A percentile compares a stretch with the other conserved stretches of the same genome.
Evolutionary conservation across 2,329 filamentous ascomycete genomes (phyloP).

Genomic region (Penicillium glabrum): DNA sequence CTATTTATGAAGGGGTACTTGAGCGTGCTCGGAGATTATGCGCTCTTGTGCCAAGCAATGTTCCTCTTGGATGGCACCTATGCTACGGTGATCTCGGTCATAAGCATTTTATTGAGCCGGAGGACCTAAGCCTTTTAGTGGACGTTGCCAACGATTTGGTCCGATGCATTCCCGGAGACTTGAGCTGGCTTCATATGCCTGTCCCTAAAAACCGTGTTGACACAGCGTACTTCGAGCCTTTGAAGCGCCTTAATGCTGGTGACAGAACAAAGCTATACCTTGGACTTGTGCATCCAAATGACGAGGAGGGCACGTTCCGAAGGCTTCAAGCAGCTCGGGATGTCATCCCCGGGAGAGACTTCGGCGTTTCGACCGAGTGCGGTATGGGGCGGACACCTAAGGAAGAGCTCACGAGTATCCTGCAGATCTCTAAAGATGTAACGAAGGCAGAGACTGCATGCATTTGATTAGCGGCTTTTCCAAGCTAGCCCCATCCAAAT

Average conservation of each 20-base stretch:
- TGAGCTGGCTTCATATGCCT: slow-evolving; percentile 45
- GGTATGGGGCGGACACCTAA: slow-evolving; percentile 30
- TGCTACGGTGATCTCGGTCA: slow-evolving; percentile 51
- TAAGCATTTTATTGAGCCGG: slow-evolving; percentile 47
- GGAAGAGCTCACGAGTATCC: slow-evolving; percentile 17
- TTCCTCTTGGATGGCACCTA: slow-evolving; percentile 48
- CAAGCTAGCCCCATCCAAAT: too few relatives aligned
- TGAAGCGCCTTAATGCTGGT: slow-evolving; percentile 33
- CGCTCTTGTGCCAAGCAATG: slow-evolving; percentile 18
- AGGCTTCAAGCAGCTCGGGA: slow-evolving; percentile 39
- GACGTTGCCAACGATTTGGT: slow-evolving; percentile 35
- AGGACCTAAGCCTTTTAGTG: slow-evolving; percentile 35
- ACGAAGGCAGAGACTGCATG: too few relatives aligned
- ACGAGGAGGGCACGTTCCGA: slow-evolving; percentile 39
- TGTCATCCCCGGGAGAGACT: slow-evolving; percentile 25
- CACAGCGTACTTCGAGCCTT: slow-evolving; percentile 39
- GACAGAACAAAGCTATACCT: slow-evolving; percentile 31
- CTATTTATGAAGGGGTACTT: slow-evolving; percentile 1
- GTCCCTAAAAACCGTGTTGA: slow-evolving; percentile 43
- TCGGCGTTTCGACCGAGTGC: slow-evolving; percentile 46
- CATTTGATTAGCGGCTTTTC: too few relatives aligned
- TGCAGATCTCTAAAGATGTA: background rate
- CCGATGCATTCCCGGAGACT: background rate
- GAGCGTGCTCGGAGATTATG: slow-evolving; percentile 1
- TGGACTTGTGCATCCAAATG: slow-evolving; percentile 42